These are phyloP conservation scores for Backusella circina DNA, from an alignment of 192 early-diverging fungal species.

Conservation along the genomic window DNA sequence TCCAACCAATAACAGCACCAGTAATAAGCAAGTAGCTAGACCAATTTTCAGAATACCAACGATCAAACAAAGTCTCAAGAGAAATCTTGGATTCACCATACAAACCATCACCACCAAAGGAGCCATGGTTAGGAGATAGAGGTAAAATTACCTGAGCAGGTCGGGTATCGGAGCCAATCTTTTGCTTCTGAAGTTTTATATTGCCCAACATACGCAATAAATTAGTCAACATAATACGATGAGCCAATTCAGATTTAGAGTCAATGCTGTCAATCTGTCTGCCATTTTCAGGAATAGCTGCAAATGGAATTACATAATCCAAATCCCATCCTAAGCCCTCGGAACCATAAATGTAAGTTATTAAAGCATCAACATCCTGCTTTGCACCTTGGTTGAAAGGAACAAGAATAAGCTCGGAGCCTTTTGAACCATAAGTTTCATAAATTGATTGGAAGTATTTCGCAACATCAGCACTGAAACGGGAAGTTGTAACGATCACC, in stretches of 20 bases:
- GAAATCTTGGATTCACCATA: conserved; percentile 94
- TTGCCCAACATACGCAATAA: conserved; percentile 80
- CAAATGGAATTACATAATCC: conserved; percentile 93
- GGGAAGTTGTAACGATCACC: conserved; percentile 90
- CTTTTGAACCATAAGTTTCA: conserved; percentile 84
- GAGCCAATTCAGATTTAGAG: conserved; percentile 85
- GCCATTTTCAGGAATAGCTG: conserved; percentile 88
- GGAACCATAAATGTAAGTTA: conserved; percentile 85
- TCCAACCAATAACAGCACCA: conserved; percentile 97
- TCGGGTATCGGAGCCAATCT: conserved; percentile 72
- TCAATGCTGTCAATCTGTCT: conserved; percentile 83
- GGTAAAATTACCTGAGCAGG: conserved; percentile 89
- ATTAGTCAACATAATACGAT: conserved; percentile 94
- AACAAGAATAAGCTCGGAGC: conserved; percentile 79
- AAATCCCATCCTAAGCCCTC: conserved; percentile 89
- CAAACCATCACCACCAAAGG: conserved; percentile 89
- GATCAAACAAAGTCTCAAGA: conserved; percentile 87
- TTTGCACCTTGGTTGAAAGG: conserved; percentile 93
- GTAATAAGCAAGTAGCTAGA: conserved; percentile 80
- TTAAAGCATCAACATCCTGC: conserved; percentile 73
- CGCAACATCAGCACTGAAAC: conserved; percentile 75
- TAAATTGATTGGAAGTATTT: conserved; percentile 89
- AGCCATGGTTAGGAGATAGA: conserved; percentile 95
- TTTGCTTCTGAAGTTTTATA: conserved; percentile 80
- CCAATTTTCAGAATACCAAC: conserved; percentile 92